A percentile compares a stretch with the other conserved stretches of the same genome.
Conservation (phyloP, 2,329 filamentous ascomycete genomes). For the Fusarium miscanthi region DNA sequence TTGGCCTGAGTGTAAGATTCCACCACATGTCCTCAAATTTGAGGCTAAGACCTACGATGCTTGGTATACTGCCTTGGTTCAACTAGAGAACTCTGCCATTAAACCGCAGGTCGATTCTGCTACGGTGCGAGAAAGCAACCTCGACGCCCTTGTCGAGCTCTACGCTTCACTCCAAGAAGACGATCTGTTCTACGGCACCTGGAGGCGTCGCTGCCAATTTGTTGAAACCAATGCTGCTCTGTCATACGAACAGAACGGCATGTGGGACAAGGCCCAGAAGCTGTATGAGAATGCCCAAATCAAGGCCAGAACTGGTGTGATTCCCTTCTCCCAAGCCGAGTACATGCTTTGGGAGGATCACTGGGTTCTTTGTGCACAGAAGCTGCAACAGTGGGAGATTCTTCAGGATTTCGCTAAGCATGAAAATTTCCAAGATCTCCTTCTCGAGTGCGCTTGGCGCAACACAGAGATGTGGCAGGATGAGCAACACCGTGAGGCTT, state of each 20-base stretch:
- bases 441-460: constrained; percentile 95
- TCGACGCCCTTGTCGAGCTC: constrained; percentile 94
- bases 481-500: constrained; percentile 84
- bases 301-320: constrained; percentile 94
- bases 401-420: constrained; percentile 98
- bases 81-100: constrained; percentile 89
- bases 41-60: constrained; percentile 93
- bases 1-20: constrained; percentile 89
- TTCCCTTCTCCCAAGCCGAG: constrained; percentile 94
- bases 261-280: constrained; percentile 99
- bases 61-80: constrained; percentile 94
- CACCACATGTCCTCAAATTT: constrained; percentile 96
- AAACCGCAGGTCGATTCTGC: constrained; percentile 86
- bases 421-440: constrained; percentile 96
- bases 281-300: constrained; percentile 97
- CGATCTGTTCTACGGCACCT: constrained; percentile 96
- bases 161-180: constrained; percentile 94
- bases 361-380: constrained; percentile 97
- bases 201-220: constrained; percentile 94
- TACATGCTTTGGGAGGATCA: constrained; percentile 99
- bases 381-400: constrained; percentile 99
- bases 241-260: constrained; percentile 98
- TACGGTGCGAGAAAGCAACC: constrained; percentile 88
- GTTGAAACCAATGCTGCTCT: constrained; percentile 97
- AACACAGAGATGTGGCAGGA: constrained; percentile 95